Evolutionary conservation across 208 protist species (phyloP).

Genomic region (Leishmania mexicana): DNA sequence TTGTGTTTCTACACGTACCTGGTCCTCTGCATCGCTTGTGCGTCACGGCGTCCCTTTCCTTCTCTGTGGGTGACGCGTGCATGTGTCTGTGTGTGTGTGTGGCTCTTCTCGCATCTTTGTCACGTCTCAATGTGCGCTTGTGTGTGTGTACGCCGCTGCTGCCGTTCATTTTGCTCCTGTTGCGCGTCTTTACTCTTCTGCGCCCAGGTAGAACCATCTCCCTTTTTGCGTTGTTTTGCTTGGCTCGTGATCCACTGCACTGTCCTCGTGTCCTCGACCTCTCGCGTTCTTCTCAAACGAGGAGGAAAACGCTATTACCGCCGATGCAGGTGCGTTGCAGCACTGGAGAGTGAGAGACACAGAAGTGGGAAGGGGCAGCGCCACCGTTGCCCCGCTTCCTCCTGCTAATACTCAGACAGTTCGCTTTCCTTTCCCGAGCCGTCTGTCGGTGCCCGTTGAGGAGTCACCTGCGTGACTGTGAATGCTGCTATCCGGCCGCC

Average conservation of each 20-base stretch:
- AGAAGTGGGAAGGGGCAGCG: not conserved
- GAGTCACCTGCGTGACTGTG: not conserved
- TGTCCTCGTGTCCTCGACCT: not conserved
- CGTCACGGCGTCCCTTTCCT: not conserved
- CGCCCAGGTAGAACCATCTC: not conserved
- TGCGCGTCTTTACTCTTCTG: not conserved
- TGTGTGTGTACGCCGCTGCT: not conserved
- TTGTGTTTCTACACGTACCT: not conserved
- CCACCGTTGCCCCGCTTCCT: constrained; percentile 1
- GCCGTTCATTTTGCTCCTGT: not conserved
- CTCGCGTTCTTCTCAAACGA: not conserved
- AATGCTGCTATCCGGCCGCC: not conserved
- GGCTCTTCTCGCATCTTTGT: not conserved
- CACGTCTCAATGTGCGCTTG: not conserved
- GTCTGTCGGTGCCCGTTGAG: not conserved
- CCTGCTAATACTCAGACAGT: not conserved
- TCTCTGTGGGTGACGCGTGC: not conserved
- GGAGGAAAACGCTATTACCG: not conserved
- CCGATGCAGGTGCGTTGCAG: not conserved
- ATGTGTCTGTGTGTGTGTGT: not conserved
- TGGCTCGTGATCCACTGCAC: not conserved
- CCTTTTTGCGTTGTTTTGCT: not conserved
- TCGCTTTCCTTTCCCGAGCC: constrained; percentile 22
- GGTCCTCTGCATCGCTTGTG: not conserved
- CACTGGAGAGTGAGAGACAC: not conserved